Evolutionary conservation across 352 stramenopile species (phyloP).

Genomic region (Phytophthora podocarpi): DNA sequence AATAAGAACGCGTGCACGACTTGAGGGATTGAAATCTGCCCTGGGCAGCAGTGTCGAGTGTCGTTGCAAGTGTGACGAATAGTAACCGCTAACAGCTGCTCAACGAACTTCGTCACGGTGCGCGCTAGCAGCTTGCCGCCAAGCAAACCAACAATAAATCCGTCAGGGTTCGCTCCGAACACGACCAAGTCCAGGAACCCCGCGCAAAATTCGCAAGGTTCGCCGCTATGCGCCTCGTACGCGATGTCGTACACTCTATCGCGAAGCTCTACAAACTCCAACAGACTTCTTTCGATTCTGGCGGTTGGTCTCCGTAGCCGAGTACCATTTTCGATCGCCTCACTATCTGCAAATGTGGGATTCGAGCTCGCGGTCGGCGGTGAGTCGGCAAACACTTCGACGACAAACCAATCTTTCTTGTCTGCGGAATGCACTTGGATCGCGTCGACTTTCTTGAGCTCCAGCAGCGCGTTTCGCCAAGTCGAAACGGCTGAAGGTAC

Average conservation of each 20-base stretch:
- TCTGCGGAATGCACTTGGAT: slow-evolving; percentile 7
- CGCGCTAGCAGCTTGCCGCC: slow-evolving; percentile 15
- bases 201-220: slow-evolving; percentile 31
- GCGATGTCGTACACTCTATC: slow-evolving; percentile 28
- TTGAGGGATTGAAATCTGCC: slow-evolving; percentile 27
- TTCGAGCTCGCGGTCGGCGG: neutral
- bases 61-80: slow-evolving; percentile 11
- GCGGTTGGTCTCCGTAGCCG: slow-evolving; percentile 11
- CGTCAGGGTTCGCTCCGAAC: slow-evolving; percentile 33
- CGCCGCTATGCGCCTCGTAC: slow-evolving; percentile 15
- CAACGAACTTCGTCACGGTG: slow-evolving; percentile 21
- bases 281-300: slow-evolving; percentile 19
- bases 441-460: slow-evolving; percentile 25
- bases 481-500: slow-evolving; percentile 3
- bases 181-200: slow-evolving; percentile 30
- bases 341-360: neutral
- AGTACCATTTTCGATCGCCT: neutral
- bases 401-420: slow-evolving; percentile 18
- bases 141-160: slow-evolving; percentile 20
- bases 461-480: slow-evolving; percentile 21
- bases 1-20: slow-evolving; percentile 40
- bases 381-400: slow-evolving; percentile 22
- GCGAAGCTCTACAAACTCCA: slow-evolving; percentile 24
- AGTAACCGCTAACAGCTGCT: slow-evolving; percentile 15
- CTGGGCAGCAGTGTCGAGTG: slow-evolving; percentile 20